Evolutionary conservation across 768 basidiomycete genomes (phyloP), one percentile per base, ranked within the genome.

Genomic region (Boletus pseudo-olivaceus): DNA sequence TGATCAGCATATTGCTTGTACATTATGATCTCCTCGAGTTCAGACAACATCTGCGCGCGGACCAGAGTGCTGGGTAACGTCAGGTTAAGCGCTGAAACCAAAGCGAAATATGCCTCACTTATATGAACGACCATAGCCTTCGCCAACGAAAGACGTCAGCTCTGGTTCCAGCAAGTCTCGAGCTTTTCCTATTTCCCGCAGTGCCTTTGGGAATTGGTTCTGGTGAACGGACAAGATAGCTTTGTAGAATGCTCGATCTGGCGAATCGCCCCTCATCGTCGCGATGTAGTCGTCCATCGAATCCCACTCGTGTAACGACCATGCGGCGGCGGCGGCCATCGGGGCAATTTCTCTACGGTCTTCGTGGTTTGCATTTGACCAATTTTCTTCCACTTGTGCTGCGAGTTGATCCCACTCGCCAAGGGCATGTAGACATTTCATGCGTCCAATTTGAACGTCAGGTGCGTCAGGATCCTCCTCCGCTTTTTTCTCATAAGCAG

Each of bases 291-390:
- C 87, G 42, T 98, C 97, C 97, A 99, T 99, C 4, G 87, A 81
- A 62, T 98, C 94, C 97, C 97, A 99, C 62, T 98, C 95, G 59
- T 88, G 87, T 53, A 98, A 73, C 2, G 93, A 93, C 96, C 97
- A 99, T 2, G 94, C 92, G 1, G 97, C 96, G 0, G 96, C 95
- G 1, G 97, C 92, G 0, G 96, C 97, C 78, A 99, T 88, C 0
- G 97, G 95, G 0, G 97, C 94, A 59, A 98, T 97, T 71, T 90
- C 88, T 48, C 87, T 81, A 45, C 89, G 85, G 59, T 93, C 87
- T 49, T 97, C 94, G 53, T 87, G 80, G 45, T 78, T 84, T 11
- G 92, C 88, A 57, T 82, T 88, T 4, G 82, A 70, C 97, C 97
- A 99, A 58, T 87, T 82, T 59, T 92, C 85, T 53, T 91, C 87